Base-by-base conservation (phyloP, 2,329 filamentous ascomycete species). In the Volutella citrinella region DNA sequence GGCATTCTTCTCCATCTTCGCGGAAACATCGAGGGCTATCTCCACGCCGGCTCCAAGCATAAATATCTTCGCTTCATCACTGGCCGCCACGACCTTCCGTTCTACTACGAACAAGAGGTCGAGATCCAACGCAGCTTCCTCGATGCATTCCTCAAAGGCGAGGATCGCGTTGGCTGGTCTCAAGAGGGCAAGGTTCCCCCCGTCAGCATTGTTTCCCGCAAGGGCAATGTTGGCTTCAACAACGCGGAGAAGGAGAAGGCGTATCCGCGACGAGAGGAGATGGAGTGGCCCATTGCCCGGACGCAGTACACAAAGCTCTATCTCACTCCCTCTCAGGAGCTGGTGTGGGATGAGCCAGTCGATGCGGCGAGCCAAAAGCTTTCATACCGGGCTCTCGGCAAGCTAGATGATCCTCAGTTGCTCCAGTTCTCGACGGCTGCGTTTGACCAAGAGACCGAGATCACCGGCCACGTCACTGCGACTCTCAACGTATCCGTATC, bases 51-150 rank as follows among this genome's bases (percentile, higher is more conserved):
- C 1, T 85, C 81, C 1, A 66, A 78, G 38, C 64, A 79, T 41
- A 87, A 87, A 55, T 87, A 82, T 45, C 66, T 87, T 1, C 73
- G 82, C 7, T 78, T 85, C 54, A 82, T 86, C 50, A 80, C 75
- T 1, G 82, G 83, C 3, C 70, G 83, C 0, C 82, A 87, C 42
- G 82, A 87, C 47, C 64, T 87, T 3, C 82, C 82, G 0, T 86
- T 87, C 54, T 87, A 85, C 60, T 84, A 85, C 52, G 57, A 72
- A 2, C 77, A 85, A 29, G 78, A 85, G 42, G 81, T 84, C 0
- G 77, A 82, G 40, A 47, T 87, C 0, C 83, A 87, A 50, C 69
- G 66, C 28, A 77, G 74, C 44, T 87, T 87, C 54, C 61, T 87
- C 0, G 79, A 85, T 38, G 82, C 82, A 0, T 87, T 87, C 51